Evolutionary conservation across 495 filamentous ascomycete species (phyloP).

Genomic region (Chlorociboria aeruginascens): DNA sequence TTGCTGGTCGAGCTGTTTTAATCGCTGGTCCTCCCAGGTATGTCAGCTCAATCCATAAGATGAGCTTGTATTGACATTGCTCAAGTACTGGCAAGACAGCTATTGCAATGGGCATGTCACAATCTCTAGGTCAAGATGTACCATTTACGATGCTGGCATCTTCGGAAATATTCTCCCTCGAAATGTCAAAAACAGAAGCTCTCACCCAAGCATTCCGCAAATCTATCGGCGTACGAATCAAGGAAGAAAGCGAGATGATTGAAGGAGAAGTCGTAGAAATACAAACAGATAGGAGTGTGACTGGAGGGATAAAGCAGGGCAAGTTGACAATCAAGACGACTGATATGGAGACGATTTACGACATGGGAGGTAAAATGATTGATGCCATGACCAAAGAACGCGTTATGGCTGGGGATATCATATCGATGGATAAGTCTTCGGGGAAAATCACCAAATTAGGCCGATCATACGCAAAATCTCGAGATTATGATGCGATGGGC

Average conservation of each 20-base stretch:
- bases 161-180: conserved; percentile 94
- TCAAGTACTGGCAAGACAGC: conserved; percentile 89
- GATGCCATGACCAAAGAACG: conserved; percentile 98
- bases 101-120: conserved; percentile 98
- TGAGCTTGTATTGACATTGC: conserved; percentile 2
- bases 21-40: conserved; percentile 88
- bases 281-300: conserved; percentile 94
- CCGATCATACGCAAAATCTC: conserved; percentile 79
- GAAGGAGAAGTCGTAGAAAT: conserved; percentile 99
- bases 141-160: conserved; percentile 93
- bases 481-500: conserved; percentile 99
- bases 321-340: conserved; percentile 99
- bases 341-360: conserved; percentile 99
- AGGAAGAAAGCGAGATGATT: conserved; percentile 97
- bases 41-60: not conserved
- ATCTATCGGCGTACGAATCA: conserved; percentile 92
- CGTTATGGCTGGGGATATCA: conserved; percentile 95
- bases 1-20: conserved; percentile 87
- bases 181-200: conserved; percentile 98
- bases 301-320: conserved; percentile 91
- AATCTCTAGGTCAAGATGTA: conserved; percentile 83
- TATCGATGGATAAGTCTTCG: conserved; percentile 94
- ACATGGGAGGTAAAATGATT: conserved; percentile 99
- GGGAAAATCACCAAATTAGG: conserved; percentile 97
- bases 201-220: conserved; percentile 96